Conservation (phyloP, 306 rosid species). For the Vigna radiata region DNA sequence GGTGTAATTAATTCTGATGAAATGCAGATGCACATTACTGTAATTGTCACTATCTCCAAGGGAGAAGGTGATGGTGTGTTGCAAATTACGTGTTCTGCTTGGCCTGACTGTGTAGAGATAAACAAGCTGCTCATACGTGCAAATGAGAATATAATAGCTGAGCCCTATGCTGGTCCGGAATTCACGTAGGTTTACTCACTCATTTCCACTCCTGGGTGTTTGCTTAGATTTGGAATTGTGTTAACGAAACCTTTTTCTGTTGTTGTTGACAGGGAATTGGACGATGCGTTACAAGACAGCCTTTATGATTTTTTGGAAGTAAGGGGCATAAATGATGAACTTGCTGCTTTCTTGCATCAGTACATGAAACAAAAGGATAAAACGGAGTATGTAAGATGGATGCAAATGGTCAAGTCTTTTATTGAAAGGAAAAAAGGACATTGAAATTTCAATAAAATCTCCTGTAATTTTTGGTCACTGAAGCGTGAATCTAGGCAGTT, state of each 20-base stretch:
- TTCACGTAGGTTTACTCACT: conserved; percentile 65
- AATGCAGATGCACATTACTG: conserved; percentile 68
- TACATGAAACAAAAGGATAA: conserved; percentile 84
- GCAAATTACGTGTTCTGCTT: conserved; percentile 83
- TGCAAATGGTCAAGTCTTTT: conserved; percentile 73
- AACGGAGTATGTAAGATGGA: conserved; percentile 76
- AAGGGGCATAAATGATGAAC: conserved; percentile 71
- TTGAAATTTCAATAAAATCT: conserved; percentile 40
- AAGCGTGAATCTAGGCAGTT: conserved; percentile 17
- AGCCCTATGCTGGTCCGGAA: conserved; percentile 77
- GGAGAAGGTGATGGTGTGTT: conserved; percentile 53
- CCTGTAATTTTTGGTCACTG: conserved; percentile 30
- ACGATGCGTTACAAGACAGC: conserved; percentile 76
- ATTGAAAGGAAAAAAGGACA: conserved; percentile 62
- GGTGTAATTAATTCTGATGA: conserved; percentile 51
- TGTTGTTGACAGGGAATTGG: conserved; percentile 77
- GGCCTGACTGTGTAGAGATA: conserved; percentile 79
- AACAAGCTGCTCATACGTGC: conserved; percentile 51
- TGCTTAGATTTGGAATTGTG: conserved; percentile 16
- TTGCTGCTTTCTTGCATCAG: conserved; percentile 73
- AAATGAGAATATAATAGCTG: conserved; percentile 49
- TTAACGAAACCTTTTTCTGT: conserved; percentile 11
- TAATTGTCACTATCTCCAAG: conserved; percentile 72
- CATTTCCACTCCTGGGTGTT: neutral
- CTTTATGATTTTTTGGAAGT: conserved; percentile 82